phyloP scores from a whole-genome alignment of 257 asterid species.

The Jasminum sambac region DNA sequence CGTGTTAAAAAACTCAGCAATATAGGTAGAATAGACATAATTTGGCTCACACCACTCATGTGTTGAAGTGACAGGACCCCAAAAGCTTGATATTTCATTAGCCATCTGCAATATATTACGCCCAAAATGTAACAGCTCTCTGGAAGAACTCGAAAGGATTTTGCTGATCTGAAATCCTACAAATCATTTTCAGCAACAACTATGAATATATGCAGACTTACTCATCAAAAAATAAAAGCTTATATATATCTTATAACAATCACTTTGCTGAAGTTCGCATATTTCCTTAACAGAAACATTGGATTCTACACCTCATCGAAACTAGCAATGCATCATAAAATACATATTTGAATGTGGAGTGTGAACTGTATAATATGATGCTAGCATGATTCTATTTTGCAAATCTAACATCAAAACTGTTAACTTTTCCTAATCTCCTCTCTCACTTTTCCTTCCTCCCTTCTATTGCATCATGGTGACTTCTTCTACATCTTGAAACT shows the following conservation, averaged over 20 bases:
- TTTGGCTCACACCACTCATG: conserved; percentile 98
- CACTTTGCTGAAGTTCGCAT: neutral
- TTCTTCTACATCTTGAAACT: neutral
- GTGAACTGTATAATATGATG: neutral
- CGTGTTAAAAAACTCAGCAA: conserved; percentile 93
- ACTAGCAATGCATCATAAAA: neutral
- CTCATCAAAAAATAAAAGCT: neutral
- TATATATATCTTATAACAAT: neutral
- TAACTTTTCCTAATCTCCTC: neutral
- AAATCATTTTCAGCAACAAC: neutral
- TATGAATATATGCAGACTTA: conserved; percentile 9
- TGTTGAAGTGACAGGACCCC: conserved; percentile 96
- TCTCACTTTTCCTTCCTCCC: neutral
- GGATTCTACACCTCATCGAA: neutral
- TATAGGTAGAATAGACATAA: conserved; percentile 79
- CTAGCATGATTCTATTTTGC: neutral
- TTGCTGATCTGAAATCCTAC: conserved; percentile 28
- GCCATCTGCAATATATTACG: conserved; percentile 52
- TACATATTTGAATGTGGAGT: neutral
- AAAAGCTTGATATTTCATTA: conserved; percentile 66
- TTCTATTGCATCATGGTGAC: too few relatives aligned
- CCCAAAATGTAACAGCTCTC: conserved; percentile 14
- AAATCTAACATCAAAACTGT: neutral
- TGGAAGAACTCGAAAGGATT: conserved; percentile 16
- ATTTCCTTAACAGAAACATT: neutral